phyloP scores from a whole-genome alignment of 352 stramenopile species.

The Phytophthora pluvialis region DNA sequence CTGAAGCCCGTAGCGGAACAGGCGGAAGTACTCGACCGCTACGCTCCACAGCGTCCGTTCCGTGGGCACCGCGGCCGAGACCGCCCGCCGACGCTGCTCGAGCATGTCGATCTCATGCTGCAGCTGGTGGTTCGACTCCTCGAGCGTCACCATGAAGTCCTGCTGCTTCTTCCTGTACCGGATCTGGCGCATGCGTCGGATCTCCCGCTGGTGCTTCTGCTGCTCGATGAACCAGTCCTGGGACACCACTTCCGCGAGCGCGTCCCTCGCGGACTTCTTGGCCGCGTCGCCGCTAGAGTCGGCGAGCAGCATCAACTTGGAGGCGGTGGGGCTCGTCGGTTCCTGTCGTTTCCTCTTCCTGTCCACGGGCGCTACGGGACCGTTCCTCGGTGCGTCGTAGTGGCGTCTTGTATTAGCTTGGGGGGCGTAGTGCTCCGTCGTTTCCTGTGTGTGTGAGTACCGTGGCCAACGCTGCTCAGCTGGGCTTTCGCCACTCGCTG shows the following conservation, averaged over 20 bases:
- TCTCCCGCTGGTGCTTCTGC: constrained; percentile 17
- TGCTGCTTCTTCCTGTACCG: constrained; percentile 32
- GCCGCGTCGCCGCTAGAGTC: neutral
- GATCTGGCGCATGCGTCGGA: constrained; percentile 27
- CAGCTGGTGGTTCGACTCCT: neutral
- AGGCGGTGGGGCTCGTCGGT: neutral
- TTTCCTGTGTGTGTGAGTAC: neutral
- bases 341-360: neutral
- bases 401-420: neutral
- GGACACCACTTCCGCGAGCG: neutral
- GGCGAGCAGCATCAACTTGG: neutral
- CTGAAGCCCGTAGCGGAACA: constrained; percentile 25
- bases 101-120: constrained; percentile 20
- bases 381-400: neutral
- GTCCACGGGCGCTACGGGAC: neutral
- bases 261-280: neutral
- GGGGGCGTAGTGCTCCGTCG: neutral
- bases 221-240: constrained; percentile 3
- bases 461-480: neutral
- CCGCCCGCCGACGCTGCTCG: constrained; percentile 13
- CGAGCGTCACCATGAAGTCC: constrained; percentile 7
- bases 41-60: constrained; percentile 29
- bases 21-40: constrained; percentile 31
- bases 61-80: constrained; percentile 3
- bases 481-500: no score